Evolutionary conservation across 495 filamentous ascomycete genomes (phyloP), one percentile per base, ranked within the genome.

Genomic region (Stereocaulon alpinum): DNA sequence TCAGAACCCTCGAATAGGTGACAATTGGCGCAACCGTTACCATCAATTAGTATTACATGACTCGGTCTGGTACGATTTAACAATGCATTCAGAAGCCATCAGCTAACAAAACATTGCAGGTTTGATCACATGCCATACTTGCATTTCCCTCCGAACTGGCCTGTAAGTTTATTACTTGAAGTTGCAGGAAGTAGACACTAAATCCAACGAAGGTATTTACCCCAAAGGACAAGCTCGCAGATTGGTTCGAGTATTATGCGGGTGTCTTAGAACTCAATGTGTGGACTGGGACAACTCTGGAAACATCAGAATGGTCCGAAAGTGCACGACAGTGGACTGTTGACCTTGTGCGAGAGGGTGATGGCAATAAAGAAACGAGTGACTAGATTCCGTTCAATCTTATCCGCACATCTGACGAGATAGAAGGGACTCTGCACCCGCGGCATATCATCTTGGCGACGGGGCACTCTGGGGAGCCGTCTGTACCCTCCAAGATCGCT

Each of bases 151-250:
- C 60, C 76, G 0, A 73, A 71, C 56, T 92, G 86, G 86, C 62
- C 62, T 22, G 65, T 61, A 57, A 7, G 30, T 18, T n/a, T 56
- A 5, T 45, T 24, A 6, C 0, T 4, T 20, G n/a, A 47, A 20
- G 0, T 7, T 40, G 37, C 4, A 40, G 41, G 30, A 47, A 29
- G 14, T 12, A 18, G 14, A 29, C 7, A 30, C 12, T 49, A 14
- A 47, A 6, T 10, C 10, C 20, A 22, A 2, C n/a, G 17, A 61
- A 55, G 18, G 7, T 85, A 18, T 88, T 85, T 66, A 86, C 85
- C 2, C 87, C 88, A 4, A 90, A 90, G 66, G 86, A 91, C 66
- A 91, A 91, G 59, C 75, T 90, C 0, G 88, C 82, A 12, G 83
- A 88, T 42, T 92, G 86, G 75, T 83, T 91, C 67, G 84, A 89